These are phyloP conservation scores for Flaveria floridana DNA, from an alignment of 140 eudicot genomes.

Conservation along the genomic window DNA sequence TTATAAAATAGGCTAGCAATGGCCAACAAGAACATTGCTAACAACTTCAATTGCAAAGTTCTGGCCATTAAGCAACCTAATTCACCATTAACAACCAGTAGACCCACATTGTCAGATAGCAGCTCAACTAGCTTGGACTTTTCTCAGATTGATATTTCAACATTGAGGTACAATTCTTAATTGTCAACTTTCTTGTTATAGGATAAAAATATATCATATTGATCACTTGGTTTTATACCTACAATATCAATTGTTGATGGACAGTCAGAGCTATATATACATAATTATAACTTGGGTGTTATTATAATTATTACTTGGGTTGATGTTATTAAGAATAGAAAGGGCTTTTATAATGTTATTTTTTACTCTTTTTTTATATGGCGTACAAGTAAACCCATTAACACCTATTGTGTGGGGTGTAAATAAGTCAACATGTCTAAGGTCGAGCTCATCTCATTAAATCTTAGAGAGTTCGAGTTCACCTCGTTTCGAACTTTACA, in stretches of 20 bases:
- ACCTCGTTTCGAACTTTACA: background rate
- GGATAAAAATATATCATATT: background rate
- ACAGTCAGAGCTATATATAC: background rate
- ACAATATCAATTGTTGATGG: background rate
- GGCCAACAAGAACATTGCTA: constrained; percentile 48
- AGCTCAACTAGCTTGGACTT: constrained; percentile 79
- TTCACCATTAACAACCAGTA: constrained; percentile 44
- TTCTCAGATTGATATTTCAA: constrained; percentile 78
- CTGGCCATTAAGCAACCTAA: constrained; percentile 78
- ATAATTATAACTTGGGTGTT: too few species aligned
- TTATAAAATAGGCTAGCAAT: constrained; percentile 59
- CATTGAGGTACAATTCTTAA: constrained; percentile 51
- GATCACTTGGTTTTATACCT: background rate
- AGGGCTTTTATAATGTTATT: background rate
- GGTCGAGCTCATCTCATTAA: background rate
- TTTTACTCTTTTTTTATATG: background rate
- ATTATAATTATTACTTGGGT: background rate
- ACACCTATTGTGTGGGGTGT: background rate
- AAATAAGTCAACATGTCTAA: background rate
- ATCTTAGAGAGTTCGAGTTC: background rate
- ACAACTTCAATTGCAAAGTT: constrained; percentile 74
- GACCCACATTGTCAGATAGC: constrained; percentile 44
- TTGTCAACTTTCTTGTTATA: constrained; percentile 1
- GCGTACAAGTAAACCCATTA: background rate
- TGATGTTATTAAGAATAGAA: background rate